phyloP scores from a whole-genome alignment of 768 basidiomycete genomes.

The Hysterangium stoloniferum region DNA sequence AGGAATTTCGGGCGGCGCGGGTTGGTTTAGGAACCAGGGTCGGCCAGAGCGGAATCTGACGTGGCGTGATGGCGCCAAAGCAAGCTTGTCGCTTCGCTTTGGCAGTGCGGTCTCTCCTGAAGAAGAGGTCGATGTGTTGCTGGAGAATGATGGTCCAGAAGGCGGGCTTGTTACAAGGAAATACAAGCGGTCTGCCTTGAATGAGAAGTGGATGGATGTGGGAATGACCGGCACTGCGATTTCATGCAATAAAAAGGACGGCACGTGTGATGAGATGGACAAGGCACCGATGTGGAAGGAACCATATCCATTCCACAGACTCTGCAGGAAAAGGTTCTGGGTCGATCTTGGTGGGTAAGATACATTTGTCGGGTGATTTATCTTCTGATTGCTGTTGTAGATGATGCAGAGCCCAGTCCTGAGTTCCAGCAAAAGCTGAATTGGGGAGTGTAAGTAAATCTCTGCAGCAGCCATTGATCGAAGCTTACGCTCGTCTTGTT shows the following conservation, averaged over 20 bases:
- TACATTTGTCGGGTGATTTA: background rate
- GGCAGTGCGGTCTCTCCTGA: background rate
- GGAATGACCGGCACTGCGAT: conserved; percentile 42
- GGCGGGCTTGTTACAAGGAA: conserved; percentile 2
- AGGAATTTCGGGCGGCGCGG: conserved; percentile 65
- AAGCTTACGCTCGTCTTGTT: background rate
- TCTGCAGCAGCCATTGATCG: too few species aligned
- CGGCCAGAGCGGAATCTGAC: conserved; percentile 31
- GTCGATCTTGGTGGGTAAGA: conserved; percentile 3
- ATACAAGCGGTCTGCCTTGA: conserved; percentile 29
- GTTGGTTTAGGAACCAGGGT: conserved; percentile 27
- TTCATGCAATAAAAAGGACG: conserved; percentile 31
- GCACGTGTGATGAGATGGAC: conserved; percentile 39
- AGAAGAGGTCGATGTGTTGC: conserved; percentile 1
- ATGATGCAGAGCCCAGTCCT: too few species aligned
- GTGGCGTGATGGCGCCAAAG: conserved; percentile 7
- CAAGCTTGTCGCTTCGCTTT: conserved; percentile 5
- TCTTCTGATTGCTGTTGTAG: background rate
- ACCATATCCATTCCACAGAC: background rate
- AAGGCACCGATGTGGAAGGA: conserved; percentile 11
- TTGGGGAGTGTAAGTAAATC: conserved; percentile 7
- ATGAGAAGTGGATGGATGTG: conserved; percentile 53
- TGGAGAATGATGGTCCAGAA: background rate
- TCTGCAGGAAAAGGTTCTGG: background rate
- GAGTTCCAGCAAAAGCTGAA: conserved; percentile 7